Conservation (phyloP, 805 yeast genomes). For the Cyberlindnera maritima region DNA sequence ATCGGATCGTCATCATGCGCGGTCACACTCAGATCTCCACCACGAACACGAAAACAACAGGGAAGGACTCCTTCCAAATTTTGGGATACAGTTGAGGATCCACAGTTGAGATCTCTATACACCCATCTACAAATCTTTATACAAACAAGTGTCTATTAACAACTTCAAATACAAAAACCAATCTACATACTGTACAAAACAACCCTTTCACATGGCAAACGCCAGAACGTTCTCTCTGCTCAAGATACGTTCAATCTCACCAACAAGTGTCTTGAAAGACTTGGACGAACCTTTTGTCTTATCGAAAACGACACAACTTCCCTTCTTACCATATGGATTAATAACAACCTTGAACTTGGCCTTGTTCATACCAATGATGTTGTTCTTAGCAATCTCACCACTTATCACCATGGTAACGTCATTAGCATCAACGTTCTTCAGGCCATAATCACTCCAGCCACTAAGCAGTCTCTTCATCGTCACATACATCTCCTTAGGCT, state of each 20-base stretch:
- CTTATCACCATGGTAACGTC: slow-evolving; percentile 43
- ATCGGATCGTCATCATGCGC: neutral
- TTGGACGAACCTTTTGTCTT: slow-evolving; percentile 64
- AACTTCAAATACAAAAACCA: neutral
- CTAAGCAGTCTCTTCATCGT: slow-evolving; percentile 60
- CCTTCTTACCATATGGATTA: slow-evolving; percentile 39
- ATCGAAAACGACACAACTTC: slow-evolving; percentile 55
- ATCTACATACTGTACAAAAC: neutral
- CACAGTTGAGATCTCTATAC: too few relatives aligned
- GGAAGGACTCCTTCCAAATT: too few relatives aligned
- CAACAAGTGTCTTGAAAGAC: slow-evolving; percentile 56
- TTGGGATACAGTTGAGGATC: too few relatives aligned
- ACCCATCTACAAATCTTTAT: too few relatives aligned
- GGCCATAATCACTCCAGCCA: slow-evolving; percentile 72
- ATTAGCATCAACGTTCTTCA: slow-evolving; percentile 51
- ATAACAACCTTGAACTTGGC: slow-evolving; percentile 61
- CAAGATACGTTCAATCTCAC: slow-evolving; percentile 63
- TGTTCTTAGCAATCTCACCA: slow-evolving; percentile 62
- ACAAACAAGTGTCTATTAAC: slow-evolving; percentile 3
- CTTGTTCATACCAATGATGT: slow-evolving; percentile 59
- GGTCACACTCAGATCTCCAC: neutral
- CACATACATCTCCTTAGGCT: slow-evolving; percentile 53
- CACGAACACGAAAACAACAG: too few relatives aligned
- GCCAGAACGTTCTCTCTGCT: slow-evolving; percentile 60
- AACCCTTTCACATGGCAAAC: slow-evolving; percentile 17